These are phyloP conservation scores for Fusarium sp. DNA, from an alignment of 2,329 filamentous ascomycete genomes.

Conservation along the genomic window DNA sequence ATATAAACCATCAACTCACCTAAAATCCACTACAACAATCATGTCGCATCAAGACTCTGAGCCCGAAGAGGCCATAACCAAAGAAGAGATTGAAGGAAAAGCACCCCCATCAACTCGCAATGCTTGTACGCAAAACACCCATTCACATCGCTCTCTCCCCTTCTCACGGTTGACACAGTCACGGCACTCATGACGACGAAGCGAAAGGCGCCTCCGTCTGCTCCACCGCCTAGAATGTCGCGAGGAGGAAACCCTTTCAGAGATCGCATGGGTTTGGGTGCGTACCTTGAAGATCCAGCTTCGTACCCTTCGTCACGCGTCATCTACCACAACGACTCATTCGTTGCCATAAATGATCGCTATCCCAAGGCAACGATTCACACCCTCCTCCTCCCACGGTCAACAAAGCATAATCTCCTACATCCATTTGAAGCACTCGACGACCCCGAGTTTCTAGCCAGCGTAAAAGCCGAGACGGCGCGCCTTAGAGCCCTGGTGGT, in stretches of 20 bases:
- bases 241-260: constrained; percentile 52
- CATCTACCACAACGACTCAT: constrained; percentile 74
- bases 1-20: background rate
- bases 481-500: constrained; percentile 75
- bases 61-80: constrained; percentile 55
- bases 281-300: constrained; percentile 74
- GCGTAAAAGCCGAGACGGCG: constrained; percentile 70
- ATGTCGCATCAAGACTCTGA: constrained; percentile 43
- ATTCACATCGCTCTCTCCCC: background rate
- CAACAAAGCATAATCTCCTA: constrained; percentile 66
- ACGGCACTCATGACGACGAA: constrained; percentile 53
- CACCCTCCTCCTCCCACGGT: constrained; percentile 86
- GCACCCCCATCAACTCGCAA: constrained; percentile 49
- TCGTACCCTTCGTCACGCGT: constrained; percentile 70
- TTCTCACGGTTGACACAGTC: constrained; percentile 31
- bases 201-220: constrained; percentile 45
- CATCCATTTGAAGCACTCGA: constrained; percentile 85
- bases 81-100: constrained; percentile 54
- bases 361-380: constrained; percentile 91
- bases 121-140: constrained; percentile 54
- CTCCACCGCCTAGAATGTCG: constrained; percentile 23
- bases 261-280: constrained; percentile 71
- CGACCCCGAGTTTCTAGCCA: constrained; percentile 74
- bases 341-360: constrained; percentile 82
- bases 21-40: background rate